Percentiles rank a stretch among this genome's conserved stretches.
Conservation (phyloP, 2,329 filamentous ascomycete genomes). For the Penicillium sp. region DNA sequence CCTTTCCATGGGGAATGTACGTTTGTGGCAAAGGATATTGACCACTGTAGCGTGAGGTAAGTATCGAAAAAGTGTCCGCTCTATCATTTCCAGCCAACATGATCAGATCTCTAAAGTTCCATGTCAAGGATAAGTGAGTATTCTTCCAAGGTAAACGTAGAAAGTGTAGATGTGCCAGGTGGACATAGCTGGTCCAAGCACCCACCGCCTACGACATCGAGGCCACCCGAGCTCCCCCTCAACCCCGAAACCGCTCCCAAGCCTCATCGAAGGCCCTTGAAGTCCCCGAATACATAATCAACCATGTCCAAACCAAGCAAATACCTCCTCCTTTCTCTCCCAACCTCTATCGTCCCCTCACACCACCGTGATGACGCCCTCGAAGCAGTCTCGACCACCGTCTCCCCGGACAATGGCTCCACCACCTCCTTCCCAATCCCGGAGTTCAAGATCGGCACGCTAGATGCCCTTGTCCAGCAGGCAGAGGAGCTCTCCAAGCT, state of each 20-base stretch:
- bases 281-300: conserved; percentile 2
- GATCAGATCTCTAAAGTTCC: neutral
- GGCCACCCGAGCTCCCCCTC: conserved; percentile 15
- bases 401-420: conserved; percentile 65
- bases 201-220: conserved; percentile 25
- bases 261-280: conserved; percentile 11
- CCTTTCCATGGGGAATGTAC: neutral
- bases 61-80: neutral
- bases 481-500: conserved; percentile 91
- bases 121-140: neutral
- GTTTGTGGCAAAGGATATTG: neutral
- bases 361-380: conserved; percentile 73
- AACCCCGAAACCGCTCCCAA: conserved; percentile 8
- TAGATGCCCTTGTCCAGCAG: conserved; percentile 90
- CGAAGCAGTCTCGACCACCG: conserved; percentile 61
- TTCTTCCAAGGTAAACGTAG: neutral
- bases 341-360: conserved; percentile 74
- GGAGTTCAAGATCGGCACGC: conserved; percentile 93
- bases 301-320: conserved; percentile 45
- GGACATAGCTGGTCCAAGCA: conserved; percentile 11
- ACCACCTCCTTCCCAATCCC: conserved; percentile 73
- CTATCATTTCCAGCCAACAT: neutral
- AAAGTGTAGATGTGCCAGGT: neutral
- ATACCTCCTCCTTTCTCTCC: conserved; percentile 84
- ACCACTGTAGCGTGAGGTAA: neutral